Evolutionary conservation across 306 rosid genomes (phyloP).

Genomic region (Begonia fuchsioides): DNA sequence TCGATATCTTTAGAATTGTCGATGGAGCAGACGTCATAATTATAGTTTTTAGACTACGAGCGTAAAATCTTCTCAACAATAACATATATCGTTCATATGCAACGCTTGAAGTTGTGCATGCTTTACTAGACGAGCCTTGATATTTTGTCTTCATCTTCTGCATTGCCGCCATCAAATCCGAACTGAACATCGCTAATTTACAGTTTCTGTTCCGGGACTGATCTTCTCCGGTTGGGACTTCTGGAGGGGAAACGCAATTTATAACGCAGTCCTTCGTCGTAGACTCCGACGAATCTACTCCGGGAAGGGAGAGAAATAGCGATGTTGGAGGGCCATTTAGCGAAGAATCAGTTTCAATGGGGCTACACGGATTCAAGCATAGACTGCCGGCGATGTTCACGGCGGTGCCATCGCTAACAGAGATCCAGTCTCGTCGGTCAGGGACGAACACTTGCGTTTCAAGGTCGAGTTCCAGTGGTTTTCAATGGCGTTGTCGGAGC

Average conservation of each 20-base stretch:
- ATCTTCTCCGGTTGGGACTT: slow-evolving; percentile 3
- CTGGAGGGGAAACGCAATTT: slow-evolving; percentile 2
- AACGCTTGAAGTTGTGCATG: too few species aligned
- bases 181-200: slow-evolving; percentile 27
- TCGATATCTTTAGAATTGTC: too few species aligned
- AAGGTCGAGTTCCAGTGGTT: slow-evolving; percentile 98
- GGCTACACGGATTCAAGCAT: slow-evolving; percentile 56
- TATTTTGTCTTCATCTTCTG: too few species aligned
- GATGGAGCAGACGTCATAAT: too few species aligned
- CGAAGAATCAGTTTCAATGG: slow-evolving; percentile 57
- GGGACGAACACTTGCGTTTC: slow-evolving; percentile 58
- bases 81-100: too few species aligned
- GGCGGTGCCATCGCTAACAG: slow-evolving; percentile 59
- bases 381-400: slow-evolving; percentile 45
- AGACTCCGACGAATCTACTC: slow-evolving; percentile 39
- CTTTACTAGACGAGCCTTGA: too few species aligned
- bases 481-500: slow-evolving; percentile 94
- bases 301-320: slow-evolving; percentile 62
- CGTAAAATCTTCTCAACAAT: too few species aligned
- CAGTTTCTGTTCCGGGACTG: neutral
- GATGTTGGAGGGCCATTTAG: slow-evolving; percentile 71
- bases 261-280: slow-evolving; percentile 6
- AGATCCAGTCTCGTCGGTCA: slow-evolving; percentile 10
- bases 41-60: too few species aligned
- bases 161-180: slow-evolving; percentile 62